A percentile compares a stretch with the other conserved stretches of the same genome.
Conservation (phyloP, 176 grass and related monocot genomes). For the Areca catechu region DNA sequence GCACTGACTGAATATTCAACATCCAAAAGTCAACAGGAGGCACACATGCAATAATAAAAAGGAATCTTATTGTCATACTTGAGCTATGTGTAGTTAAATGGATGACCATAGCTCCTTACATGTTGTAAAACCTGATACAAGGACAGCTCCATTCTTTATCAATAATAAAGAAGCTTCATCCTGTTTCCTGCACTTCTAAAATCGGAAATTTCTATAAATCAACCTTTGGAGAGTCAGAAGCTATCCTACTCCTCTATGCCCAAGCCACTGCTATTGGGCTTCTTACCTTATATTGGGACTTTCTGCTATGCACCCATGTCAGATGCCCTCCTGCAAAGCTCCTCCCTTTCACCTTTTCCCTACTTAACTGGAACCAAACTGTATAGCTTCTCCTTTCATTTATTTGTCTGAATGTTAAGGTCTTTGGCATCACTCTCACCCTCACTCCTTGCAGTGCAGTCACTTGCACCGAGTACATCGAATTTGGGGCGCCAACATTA, state of each 20-base stretch:
- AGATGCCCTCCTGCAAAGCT: constrained; percentile 41
- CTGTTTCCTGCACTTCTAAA: too few species aligned
- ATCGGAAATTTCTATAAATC: too few species aligned
- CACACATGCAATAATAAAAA: too few species aligned
- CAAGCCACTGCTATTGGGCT: constrained; percentile 74
- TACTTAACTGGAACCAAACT: constrained; percentile 28
- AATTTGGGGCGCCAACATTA: constrained; percentile 54
- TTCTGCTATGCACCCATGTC: constrained; percentile 41
- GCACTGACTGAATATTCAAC: too few species aligned
- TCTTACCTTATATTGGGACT: constrained; percentile 57
- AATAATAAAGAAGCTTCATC: too few species aligned
- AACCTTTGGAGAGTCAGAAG: too few species aligned
- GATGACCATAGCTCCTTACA: too few species aligned
- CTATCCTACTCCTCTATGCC: constrained; percentile 4
- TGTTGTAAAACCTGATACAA: too few species aligned
- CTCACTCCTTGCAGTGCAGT: constrained; percentile 28
- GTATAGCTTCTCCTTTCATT: constrained; percentile 49
- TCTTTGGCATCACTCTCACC: constrained; percentile 38
- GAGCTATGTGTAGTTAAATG: too few species aligned
- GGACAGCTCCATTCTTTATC: too few species aligned
- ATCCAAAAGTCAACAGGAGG: too few species aligned
- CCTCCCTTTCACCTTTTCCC: constrained; percentile 7
- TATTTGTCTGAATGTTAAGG: constrained; percentile 45
- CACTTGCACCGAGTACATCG: constrained; percentile 48
- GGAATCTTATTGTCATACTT: too few species aligned